These are phyloP conservation scores for Euphorbia neoarborescens DNA, from an alignment of 441 rosid genomes.

Conservation along the genomic window DNA sequence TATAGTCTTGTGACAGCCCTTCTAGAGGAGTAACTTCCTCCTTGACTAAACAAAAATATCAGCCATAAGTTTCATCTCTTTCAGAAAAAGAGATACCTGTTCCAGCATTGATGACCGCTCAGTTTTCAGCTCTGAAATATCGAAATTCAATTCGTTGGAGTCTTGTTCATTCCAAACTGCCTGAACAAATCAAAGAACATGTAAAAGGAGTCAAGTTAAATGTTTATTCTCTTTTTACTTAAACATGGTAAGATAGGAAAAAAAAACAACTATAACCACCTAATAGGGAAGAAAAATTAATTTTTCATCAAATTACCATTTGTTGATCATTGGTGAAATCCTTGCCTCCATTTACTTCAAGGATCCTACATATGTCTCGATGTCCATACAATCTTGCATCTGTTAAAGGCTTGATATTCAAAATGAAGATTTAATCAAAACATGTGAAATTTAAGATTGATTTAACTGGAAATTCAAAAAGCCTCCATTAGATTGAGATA, in stretches of 20 bases:
- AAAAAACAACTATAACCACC: not conserved
- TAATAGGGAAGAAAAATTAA: not conserved
- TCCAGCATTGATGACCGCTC: slow-evolving; percentile 29
- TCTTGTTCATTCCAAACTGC: slow-evolving; percentile 37
- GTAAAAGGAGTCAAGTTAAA: not conserved
- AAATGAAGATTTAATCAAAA: slow-evolving; percentile 8
- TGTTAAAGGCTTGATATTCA: slow-evolving; percentile 42
- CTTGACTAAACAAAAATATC: not conserved
- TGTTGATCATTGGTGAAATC: slow-evolving; percentile 41
- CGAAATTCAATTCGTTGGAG: slow-evolving; percentile 39
- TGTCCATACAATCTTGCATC: slow-evolving; percentile 50
- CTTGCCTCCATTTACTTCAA: slow-evolving; percentile 52
- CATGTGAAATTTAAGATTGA: not conserved
- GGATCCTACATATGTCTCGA: slow-evolving; percentile 51
- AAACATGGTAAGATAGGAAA: not conserved
- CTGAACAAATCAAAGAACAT: slow-evolving; percentile 20
- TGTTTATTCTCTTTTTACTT: not conserved
- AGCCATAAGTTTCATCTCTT: not conserved
- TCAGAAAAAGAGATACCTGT: slow-evolving; percentile 24
- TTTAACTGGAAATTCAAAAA: not conserved
- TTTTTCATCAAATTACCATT: slow-evolving; percentile 22
- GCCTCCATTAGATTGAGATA: too few species aligned
- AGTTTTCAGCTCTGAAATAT: slow-evolving; percentile 35
- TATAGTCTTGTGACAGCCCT: not conserved
- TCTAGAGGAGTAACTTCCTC: not conserved